Evolutionary conservation across 441 rosid species (phyloP).

Genomic region (Dalechampia spathulata): DNA sequence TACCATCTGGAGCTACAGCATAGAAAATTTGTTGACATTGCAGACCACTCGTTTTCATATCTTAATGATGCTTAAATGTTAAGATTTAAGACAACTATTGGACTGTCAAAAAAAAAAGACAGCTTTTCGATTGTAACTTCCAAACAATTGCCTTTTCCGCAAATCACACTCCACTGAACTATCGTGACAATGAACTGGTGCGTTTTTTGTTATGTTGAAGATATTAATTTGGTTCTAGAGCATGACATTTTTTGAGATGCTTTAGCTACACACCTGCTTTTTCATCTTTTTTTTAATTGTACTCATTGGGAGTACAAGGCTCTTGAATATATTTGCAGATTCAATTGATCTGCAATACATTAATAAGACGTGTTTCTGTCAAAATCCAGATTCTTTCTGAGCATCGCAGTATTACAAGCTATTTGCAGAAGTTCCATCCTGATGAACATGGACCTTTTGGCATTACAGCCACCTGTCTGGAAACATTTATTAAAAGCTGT

Average conservation of each 20-base stretch:
- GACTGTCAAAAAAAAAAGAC: no score
- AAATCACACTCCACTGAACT: no score
- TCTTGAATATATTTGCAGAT: neutral
- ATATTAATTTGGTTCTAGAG: no score
- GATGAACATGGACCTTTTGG: constrained; percentile 97
- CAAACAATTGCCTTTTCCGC: no score
- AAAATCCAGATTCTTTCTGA: constrained; percentile 81
- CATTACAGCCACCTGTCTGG: constrained; percentile 92
- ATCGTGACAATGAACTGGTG: no score
- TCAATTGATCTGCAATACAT: neutral
- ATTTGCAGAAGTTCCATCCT: constrained; percentile 91
- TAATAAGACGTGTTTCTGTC: constrained; percentile 12
- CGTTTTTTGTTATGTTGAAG: no score
- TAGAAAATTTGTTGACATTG: neutral
- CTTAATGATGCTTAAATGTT: neutral
- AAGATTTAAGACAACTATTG: neutral
- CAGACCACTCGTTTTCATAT: neutral
- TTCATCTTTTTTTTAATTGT: neutral
- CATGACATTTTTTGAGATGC: neutral
- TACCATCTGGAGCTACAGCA: neutral
- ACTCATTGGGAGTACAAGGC: neutral
- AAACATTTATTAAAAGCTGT: constrained; percentile 96
- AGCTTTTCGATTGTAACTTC: no score
- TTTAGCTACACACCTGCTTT: neutral
- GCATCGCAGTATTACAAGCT: constrained; percentile 88